A percentile compares a stretch with the other conserved stretches of the same genome.
Evolutionary conservation across 495 filamentous ascomycete genomes (phyloP).

Genomic region (Hypoxylon rickii): DNA sequence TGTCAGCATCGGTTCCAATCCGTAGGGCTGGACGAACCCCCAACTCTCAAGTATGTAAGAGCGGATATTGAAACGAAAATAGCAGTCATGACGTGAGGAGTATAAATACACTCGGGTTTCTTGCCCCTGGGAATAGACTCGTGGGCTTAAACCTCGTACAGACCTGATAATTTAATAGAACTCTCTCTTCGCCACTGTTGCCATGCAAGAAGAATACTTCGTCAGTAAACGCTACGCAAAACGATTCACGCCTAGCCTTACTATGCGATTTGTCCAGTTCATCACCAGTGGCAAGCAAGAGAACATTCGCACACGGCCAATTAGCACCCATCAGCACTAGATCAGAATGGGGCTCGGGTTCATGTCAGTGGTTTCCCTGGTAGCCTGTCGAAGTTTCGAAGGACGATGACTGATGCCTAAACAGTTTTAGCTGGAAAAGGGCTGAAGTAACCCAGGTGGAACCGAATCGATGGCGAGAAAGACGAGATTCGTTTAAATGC

Average conservation of each 20-base stretch:
- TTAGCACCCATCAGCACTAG: slow-evolving; percentile 27
- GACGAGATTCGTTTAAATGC: slow-evolving; percentile 20
- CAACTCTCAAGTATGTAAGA: neutral
- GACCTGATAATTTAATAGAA: neutral
- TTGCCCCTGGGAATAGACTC: no score
- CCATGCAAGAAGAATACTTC: slow-evolving; percentile 31
- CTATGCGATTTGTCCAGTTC: slow-evolving; percentile 40
- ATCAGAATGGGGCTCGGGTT: slow-evolving; percentile 14
- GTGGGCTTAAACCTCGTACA: no score
- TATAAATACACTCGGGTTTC: slow-evolving; percentile 18
- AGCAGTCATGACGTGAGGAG: slow-evolving; percentile 3
- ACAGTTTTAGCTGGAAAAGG: slow-evolving; percentile 10
- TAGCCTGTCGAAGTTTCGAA: neutral
- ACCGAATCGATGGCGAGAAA: slow-evolving; percentile 13
- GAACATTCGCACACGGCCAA: slow-evolving; percentile 34
- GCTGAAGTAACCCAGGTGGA: slow-evolving; percentile 1
- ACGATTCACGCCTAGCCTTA: slow-evolving; percentile 14
- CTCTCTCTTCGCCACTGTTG: neutral
- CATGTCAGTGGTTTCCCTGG: neutral
- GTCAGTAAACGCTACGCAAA: slow-evolving; percentile 23
- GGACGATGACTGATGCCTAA: slow-evolving; percentile 4
- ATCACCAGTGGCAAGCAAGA: slow-evolving; percentile 41
- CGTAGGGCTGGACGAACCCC: slow-evolving; percentile 23
- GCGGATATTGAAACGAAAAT: neutral
- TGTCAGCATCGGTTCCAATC: slow-evolving; percentile 15